Base-by-base conservation (phyloP, 78 protist species). In the Blattamonas nauphoetae region DNA sequence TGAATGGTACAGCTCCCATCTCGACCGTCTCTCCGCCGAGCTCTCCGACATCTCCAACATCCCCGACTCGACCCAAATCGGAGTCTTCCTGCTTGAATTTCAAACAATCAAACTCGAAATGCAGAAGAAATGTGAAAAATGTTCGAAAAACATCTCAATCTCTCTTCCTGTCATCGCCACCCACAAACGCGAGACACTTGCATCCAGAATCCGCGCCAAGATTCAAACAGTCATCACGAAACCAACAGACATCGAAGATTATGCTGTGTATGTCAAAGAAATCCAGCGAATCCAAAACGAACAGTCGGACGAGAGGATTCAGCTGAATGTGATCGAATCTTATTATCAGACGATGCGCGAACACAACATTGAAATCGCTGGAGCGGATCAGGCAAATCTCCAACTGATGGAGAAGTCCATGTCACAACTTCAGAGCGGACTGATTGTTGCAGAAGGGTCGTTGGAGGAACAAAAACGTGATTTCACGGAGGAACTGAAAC, bases 161-260 rank as follows among this genome's bases (percentile, higher is more conserved):
- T 36, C 64, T 6, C 63, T 91, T 11, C 93, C 93, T 21, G 41
- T 0, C 41, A 1, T 91, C 33, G 90, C 90, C 1, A 0, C 1
- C 41, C 44, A 43, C 1, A 33, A 42, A 81, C 78, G 71, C 85
- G 0, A 1, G 29, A 42, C 1, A 34, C 78, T 91, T 41, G 85
- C 86, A 36, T 6, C 6, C 21, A 88, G 85, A 5, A 4, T 85
- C 33, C 0, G 32, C 41, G 33, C 43, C 2, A 38, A 71, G 6
- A 1, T 79, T 78, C 45, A 3, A 41, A 0, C 0, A 0, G 84
- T 90, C 34, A 3, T 87, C 6, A 1, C 3, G 45, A 42, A 34
- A n/a, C 86, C 87, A 34, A 6, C 1, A 1, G 3, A 85, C 38
- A 79, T 88, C 35, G 90, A 82, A 43, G 80, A 38, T 33, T 90